Percentiles rank a stretch among this genome's conserved stretches.
phyloP scores from a whole-genome alignment of 2,329 filamentous ascomycete genomes.

The Teratosphaeria zuluensis region DNA sequence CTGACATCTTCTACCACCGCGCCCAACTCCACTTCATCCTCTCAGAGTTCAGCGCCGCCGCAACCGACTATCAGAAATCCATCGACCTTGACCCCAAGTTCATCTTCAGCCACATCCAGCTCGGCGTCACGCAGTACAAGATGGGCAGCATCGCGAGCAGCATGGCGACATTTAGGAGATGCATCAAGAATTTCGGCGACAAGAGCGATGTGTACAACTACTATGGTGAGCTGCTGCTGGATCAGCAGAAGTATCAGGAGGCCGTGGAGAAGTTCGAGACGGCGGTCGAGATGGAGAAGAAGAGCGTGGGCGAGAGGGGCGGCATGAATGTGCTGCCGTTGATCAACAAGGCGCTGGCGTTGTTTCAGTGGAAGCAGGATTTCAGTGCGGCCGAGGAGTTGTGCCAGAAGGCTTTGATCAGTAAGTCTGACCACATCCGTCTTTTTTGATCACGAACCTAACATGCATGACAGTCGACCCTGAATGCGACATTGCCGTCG shows the following conservation, averaged over 20 bases:
- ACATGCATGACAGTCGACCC: slow-evolving; percentile 62
- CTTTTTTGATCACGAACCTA: neutral
- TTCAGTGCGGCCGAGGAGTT: slow-evolving; percentile 90
- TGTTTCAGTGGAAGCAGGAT: slow-evolving; percentile 98
- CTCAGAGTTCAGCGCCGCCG: slow-evolving; percentile 81
- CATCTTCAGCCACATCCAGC: slow-evolving; percentile 99
- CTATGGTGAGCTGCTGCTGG: slow-evolving; percentile 91
- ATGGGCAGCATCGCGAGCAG: slow-evolving; percentile 96
- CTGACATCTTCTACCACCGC: slow-evolving; percentile 98
- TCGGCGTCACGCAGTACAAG: slow-evolving; percentile 99
- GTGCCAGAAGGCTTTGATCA: slow-evolving; percentile 93
- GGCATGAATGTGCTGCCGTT: slow-evolving; percentile 95
- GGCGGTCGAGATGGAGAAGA: slow-evolving; percentile 97
- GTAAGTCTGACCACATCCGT: slow-evolving; percentile 45
- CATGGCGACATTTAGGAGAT: slow-evolving; percentile 95
- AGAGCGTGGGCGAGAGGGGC: slow-evolving; percentile 59
- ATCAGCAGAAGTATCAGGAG: slow-evolving; percentile 91
- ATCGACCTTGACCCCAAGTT: slow-evolving; percentile 93
- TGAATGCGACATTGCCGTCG: slow-evolving; percentile 96
- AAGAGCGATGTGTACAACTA: slow-evolving; percentile 99
- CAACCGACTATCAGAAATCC: slow-evolving; percentile 98
- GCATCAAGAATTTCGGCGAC: slow-evolving; percentile 96
- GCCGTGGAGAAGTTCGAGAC: slow-evolving; percentile 97
- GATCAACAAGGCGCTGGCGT: slow-evolving; percentile 94
- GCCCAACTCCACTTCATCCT: slow-evolving; percentile 98